These are phyloP conservation scores for Erodium maritimum DNA, from an alignment of 345 rosid species.

Conservation along the genomic window DNA sequence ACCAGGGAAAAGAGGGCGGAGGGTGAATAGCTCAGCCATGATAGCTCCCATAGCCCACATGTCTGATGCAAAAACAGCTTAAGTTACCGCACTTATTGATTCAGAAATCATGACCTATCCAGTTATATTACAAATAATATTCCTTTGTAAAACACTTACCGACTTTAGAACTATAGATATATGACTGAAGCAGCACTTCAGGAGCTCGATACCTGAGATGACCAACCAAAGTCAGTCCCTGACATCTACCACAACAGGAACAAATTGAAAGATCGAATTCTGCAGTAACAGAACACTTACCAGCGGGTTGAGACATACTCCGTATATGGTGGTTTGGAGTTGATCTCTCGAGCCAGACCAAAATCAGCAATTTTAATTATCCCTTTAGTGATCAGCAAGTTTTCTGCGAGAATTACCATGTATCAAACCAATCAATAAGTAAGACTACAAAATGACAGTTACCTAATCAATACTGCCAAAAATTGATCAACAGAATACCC, in stretches of 20 bases:
- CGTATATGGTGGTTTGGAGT: conserved; percentile 77
- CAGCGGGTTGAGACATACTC: conserved; percentile 93
- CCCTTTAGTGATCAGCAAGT: conserved; percentile 63
- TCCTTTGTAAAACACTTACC: conserved; percentile 36
- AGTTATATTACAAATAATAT: conserved; percentile 1
- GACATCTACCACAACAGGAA: background rate
- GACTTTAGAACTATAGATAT: conserved; percentile 63
- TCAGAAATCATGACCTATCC: background rate
- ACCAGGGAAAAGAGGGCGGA: conserved; percentile 89
- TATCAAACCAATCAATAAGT: too few species aligned
- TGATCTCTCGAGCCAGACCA: conserved; percentile 86
- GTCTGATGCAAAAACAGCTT: conserved; percentile 27
- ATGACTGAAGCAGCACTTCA: conserved; percentile 84
- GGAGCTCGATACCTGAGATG: conserved; percentile 88
- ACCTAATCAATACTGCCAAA: too few species aligned
- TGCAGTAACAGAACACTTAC: conserved; percentile 28
- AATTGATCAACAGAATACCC: too few species aligned
- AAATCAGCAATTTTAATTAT: conserved; percentile 89
- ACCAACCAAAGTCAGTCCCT: background rate
- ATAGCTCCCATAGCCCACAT: conserved; percentile 99
- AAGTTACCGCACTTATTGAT: background rate
- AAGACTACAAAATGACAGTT: too few species aligned
- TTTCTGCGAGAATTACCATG: conserved; percentile 32
- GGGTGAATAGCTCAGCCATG: conserved; percentile 71
- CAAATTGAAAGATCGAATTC: background rate